Conservation (phyloP, 345 rosid genomes). For the Gossypium ekmanianum region DNA sequence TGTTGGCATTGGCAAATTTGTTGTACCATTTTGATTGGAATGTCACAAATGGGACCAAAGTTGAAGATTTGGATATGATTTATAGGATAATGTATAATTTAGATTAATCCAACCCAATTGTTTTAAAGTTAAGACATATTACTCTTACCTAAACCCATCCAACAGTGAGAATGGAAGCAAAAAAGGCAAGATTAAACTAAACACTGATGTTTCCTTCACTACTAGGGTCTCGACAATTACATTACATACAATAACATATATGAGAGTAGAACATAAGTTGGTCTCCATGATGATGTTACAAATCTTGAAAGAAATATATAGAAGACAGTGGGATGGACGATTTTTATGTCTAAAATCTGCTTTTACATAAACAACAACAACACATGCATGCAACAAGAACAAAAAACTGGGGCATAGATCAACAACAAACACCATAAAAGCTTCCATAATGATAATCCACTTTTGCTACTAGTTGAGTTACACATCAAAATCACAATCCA, state of each 20-base stretch:
- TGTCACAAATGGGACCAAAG: too few relatives aligned
- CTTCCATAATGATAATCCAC: conserved; percentile 26
- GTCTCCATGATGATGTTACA: neutral
- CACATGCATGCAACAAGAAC: conserved; percentile 6
- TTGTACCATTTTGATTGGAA: too few relatives aligned
- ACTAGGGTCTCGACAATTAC: neutral
- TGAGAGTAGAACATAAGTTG: neutral
- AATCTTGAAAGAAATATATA: neutral
- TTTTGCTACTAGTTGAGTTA: conserved; percentile 15
- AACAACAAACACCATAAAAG: conserved; percentile 15
- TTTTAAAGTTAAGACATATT: too few relatives aligned
- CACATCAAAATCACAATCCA: conserved; percentile 53
- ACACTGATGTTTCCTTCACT: neutral
- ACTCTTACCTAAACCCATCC: too few relatives aligned
- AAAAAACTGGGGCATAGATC: conserved; percentile 17
- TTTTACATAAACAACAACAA: neutral
- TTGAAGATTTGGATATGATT: too few relatives aligned
- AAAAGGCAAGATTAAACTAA: neutral
- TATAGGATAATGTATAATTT: too few relatives aligned
- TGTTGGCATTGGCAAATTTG: too few relatives aligned
- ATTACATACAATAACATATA: neutral
- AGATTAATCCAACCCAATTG: too few relatives aligned
- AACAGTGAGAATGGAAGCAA: neutral
- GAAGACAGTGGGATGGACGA: neutral
- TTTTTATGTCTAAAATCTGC: neutral